Conservation (phyloP, 352 stramenopile genomes). For the Phytopythium cucurbitacearum region DNA sequence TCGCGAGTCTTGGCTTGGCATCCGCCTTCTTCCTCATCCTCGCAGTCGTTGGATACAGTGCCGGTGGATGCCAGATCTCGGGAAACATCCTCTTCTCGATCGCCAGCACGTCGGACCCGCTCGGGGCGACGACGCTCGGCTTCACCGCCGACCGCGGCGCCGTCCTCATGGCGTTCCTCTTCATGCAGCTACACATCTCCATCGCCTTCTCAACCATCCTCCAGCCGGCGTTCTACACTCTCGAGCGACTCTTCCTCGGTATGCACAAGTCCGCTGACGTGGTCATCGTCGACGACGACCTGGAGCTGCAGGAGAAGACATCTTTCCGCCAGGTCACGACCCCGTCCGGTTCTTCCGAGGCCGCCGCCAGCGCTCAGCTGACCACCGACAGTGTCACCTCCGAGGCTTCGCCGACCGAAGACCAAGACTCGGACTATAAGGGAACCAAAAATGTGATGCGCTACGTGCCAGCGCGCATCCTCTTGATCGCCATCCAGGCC, state of each 20-base stretch:
- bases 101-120: constrained; percentile 16
- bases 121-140: constrained; percentile 12
- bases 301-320: constrained; percentile 19
- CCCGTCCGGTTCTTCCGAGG: constrained; percentile 11
- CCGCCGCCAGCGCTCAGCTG: constrained; percentile 1
- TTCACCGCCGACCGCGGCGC: constrained; percentile 17
- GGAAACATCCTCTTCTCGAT: constrained; percentile 23
- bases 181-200: constrained; percentile 30
- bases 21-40: constrained; percentile 32
- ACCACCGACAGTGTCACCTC: constrained; percentile 6
- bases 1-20: constrained; percentile 23
- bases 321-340: constrained; percentile 18
- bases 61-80: constrained; percentile 27
- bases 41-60: constrained; percentile 24
- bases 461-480: constrained; percentile 25
- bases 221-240: constrained; percentile 29
- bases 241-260: constrained; percentile 30
- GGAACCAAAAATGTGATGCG: constrained; percentile 21
- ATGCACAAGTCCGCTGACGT: constrained; percentile 27
- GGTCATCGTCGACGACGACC: constrained; percentile 11
- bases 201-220: constrained; percentile 39
- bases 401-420: constrained; percentile 18
- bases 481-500: constrained; percentile 27
- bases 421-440: constrained; percentile 20
- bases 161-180: constrained; percentile 22